These are phyloP conservation scores for Sanghuangporus sanghuang DNA, from an alignment of 1,284 basidiomycete species.

Conservation along the genomic window DNA sequence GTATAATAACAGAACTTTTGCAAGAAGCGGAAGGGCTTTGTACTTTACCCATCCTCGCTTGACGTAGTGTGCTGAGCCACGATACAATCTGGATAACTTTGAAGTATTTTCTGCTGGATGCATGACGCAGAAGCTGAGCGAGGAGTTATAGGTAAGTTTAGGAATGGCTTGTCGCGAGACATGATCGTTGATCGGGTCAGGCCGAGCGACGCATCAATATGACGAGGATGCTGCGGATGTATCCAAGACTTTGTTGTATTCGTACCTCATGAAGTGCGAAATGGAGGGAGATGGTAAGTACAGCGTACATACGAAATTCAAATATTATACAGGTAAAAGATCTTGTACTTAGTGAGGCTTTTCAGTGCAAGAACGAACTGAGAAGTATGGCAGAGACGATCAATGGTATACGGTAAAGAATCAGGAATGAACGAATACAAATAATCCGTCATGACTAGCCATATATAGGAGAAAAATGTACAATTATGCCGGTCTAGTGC, in stretches of 20 bases:
- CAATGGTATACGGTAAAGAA: not conserved
- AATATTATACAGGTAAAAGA: not conserved
- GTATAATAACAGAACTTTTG: conserved; percentile 36
- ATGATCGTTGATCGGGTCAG: no score
- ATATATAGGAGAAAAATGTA: not conserved
- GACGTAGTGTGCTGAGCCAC: not conserved
- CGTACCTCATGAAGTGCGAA: not conserved
- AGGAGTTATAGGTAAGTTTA: not conserved
- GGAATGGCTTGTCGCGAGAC: no score
- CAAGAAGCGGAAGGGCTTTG: conserved; percentile 38
- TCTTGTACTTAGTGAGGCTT: not conserved
- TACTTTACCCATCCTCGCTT: conserved; percentile 31
- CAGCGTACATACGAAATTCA: no score
- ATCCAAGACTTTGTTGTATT: no score
- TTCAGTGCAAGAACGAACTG: not conserved
- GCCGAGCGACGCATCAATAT: no score
- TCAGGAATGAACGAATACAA: not conserved
- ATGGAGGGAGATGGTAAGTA: no score
- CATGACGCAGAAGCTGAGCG: not conserved
- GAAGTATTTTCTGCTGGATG: not conserved
- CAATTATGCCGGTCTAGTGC: not conserved
- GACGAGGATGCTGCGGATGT: no score
- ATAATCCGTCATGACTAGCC: not conserved
- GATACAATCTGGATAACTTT: not conserved
- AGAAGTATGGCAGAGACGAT: not conserved